Base-by-base conservation (phyloP, 169 alveolate species). In the Besnoitia besnoiti region DNA sequence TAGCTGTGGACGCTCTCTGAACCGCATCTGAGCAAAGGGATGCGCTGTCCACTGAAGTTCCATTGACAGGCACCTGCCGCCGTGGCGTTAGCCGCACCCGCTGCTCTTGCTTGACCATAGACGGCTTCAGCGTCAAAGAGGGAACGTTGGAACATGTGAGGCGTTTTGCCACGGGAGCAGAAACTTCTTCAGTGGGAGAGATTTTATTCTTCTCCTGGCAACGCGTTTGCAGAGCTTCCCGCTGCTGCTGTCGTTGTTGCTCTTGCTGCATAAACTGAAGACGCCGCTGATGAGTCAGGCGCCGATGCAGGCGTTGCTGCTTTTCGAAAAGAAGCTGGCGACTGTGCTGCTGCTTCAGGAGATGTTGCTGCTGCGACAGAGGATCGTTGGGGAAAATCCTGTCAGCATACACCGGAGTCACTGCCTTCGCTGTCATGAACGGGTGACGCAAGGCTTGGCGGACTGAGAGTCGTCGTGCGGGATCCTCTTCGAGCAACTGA, bases 401-500 rank as follows among this genome's bases (percentile, higher is more conserved):
- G 85, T 87, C 49, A 27, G 92, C 92, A 33, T 62, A 47, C 59
- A 87, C 92, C 35, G 67, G 84, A 24, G 73, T n/a, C 61, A 42
- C 85, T 12, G 44, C 10, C 44, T 62, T 73, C 85, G 24, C 35
- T 5, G 92, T 30, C 33, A 87, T 59, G 77, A 87, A 94, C 1
- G 94, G 92, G 62, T 94, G 96, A 33, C 79, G 76, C 30, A 94
- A 14, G 35, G 95, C 96, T 62, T 94, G 94, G 39, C 44, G 76
- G 39, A 94, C 75, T 40, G 88, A 89, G 67, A 89, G 73, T 35
- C 96, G 93, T 3, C 37, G 87, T 51, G 49, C 55, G 35, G 93
- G 93, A 87, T 94, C 89, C 37, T 94, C 95, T 42, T 88, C 93
- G 77, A 94, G 92, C 77, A 94, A 89, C 62, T 91, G 94, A 73